These are phyloP conservation scores for Malassezia sympodialis DNA, from an alignment of 1,284 basidiomycete species.

Conservation along the genomic window DNA sequence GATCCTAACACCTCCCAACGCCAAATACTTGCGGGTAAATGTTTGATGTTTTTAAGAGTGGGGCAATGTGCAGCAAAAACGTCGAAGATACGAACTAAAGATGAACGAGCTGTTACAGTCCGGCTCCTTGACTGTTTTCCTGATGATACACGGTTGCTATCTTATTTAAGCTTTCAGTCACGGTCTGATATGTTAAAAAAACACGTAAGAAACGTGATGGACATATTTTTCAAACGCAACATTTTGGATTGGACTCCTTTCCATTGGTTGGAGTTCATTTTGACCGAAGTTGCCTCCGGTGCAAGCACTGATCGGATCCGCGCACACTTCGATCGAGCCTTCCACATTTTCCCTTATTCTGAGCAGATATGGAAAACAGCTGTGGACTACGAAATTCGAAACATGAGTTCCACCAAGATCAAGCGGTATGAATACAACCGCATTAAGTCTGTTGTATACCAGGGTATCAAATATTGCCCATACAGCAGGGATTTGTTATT, in stretches of 20 bases:
- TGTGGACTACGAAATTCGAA: neutral
- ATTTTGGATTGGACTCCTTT: neutral
- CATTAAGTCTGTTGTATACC: slow-evolving; percentile 7
- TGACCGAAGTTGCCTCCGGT: neutral
- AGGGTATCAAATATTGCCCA: slow-evolving; percentile 9
- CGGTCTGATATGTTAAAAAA: neutral
- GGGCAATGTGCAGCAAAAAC: neutral
- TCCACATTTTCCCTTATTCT: neutral
- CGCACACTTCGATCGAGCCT: neutral
- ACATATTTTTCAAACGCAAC: neutral
- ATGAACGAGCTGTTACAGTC: neutral
- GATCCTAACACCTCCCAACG: neutral
- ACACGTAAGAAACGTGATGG: neutral
- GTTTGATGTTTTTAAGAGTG: neutral
- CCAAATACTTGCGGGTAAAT: neutral
- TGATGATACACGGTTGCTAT: neutral
- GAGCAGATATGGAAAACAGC: neutral
- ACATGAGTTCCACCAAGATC: neutral
- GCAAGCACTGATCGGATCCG: neutral
- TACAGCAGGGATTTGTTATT: slow-evolving; percentile 12
- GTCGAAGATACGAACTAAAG: neutral
- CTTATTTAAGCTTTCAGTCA: neutral
- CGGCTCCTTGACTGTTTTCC: neutral
- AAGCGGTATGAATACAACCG: neutral
- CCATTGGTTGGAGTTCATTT: neutral